phyloP scores from a whole-genome alignment of 2,329 filamentous ascomycete genomes.

The Achaetomium macrosporum region DNA sequence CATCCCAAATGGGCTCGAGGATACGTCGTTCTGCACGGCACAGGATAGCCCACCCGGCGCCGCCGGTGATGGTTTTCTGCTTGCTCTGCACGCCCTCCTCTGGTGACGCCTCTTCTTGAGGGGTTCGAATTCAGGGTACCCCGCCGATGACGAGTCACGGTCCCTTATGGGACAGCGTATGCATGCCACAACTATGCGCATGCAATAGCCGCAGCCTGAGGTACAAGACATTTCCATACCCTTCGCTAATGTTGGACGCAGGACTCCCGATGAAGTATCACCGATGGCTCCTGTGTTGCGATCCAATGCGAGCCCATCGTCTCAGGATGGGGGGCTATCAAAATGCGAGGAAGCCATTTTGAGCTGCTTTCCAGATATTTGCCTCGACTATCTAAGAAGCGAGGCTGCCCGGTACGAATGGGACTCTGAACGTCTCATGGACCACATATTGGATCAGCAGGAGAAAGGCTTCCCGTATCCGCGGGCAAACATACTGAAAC shows the following conservation, averaged over 20 bases:
- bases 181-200: too few relatives aligned
- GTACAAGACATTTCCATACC: too few relatives aligned
- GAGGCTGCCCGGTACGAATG: slow-evolving; percentile 27
- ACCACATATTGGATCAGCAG: slow-evolving; percentile 35
- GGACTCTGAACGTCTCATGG: slow-evolving; percentile 31
- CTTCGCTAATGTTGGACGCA: slow-evolving; percentile 3
- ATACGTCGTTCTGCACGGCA: too few relatives aligned
- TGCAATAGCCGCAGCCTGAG: too few relatives aligned
- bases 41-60: too few relatives aligned
- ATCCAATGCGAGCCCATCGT: neutral
- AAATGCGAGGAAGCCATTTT: slow-evolving; percentile 29
- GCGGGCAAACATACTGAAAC: slow-evolving; percentile 31
- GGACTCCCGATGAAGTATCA: neutral
- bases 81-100: too few relatives aligned
- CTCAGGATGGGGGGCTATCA: slow-evolving; percentile 4
- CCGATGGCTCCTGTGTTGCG: slow-evolving; percentile 1
- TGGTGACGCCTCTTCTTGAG: too few relatives aligned
- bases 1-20: too few relatives aligned
- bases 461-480: slow-evolving; percentile 38
- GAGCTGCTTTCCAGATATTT: slow-evolving; percentile 42
- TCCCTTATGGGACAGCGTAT: too few relatives aligned
- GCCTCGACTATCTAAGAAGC: slow-evolving; percentile 32
- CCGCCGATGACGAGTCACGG: too few relatives aligned
- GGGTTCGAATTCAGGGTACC: too few relatives aligned
- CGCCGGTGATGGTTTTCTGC: too few relatives aligned